Base-by-base conservation (phyloP, 2,329 filamentous ascomycete genomes). In the Chaetomium strumarium region DNA sequence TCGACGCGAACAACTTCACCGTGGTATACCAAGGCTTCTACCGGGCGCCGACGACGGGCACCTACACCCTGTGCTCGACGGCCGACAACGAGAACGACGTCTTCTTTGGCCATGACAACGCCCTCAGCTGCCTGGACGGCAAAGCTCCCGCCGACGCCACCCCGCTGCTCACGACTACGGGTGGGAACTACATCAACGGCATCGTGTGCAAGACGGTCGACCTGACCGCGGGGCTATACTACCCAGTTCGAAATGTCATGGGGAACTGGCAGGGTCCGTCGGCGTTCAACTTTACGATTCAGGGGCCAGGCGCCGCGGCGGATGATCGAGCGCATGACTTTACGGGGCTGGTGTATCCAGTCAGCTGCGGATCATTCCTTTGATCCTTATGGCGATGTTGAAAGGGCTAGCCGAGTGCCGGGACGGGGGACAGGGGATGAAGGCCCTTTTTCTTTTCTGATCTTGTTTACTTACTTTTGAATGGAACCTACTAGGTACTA, bases 1-100 rank as follows among this genome's bases (percentile, higher is more conserved):
- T 45, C 10, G 42, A 45, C 42, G 42, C 42, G n/a, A 45, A 45
- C 42, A 45, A 45, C 42, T 45, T 45, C 42, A 45, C 42, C 3
- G n/a, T 45, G 30, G 42, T 45, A 30, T 45, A 45, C 42, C 30
- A 45, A 17, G 42, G 42, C 16, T 45, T 45, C 42, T 45, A 45
- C 42, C 42, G 42, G n/a, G 30, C 42, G 30, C 42, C 11, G 11
- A 34, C 2, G n/a, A 45, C 42, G n/a, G 42, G 42, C 5, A 7
- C 16, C 9, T 13, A 45, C 42, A 14, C n/a, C n/a, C 2, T 45
- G 14, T 45, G 42, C 31, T 19, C 42, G n/a, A 36, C 42, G 30
- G 42, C 42, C 30, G 42, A 45, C 17, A 45, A 45, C 31, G 16
- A 36, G 42, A 36, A 45, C 10, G 42, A 45, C 17, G 42, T 45